A percentile compares a stretch with the other conserved stretches of the same genome.
These are phyloP conservation scores for Solanum appendiculatum DNA, from an alignment of 257 asterid genomes.

Conservation along the genomic window DNA sequence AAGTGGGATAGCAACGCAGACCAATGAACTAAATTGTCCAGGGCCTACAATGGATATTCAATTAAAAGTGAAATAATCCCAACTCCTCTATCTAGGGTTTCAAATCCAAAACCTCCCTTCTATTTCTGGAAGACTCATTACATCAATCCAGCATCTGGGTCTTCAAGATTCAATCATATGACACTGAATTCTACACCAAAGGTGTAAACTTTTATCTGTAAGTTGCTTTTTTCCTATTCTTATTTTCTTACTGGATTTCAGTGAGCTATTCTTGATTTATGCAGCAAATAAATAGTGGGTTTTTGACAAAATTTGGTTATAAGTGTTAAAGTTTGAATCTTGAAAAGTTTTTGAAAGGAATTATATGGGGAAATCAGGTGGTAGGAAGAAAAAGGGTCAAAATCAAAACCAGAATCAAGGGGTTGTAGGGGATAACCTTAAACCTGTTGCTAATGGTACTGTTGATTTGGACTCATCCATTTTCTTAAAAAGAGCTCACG, in stretches of 20 bases:
- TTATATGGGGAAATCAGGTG: constrained; percentile 86
- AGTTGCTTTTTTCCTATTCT: constrained; percentile 9
- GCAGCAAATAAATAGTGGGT: background rate
- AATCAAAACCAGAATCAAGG: constrained; percentile 23
- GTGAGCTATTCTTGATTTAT: background rate
- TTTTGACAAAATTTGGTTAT: background rate
- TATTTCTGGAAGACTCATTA: background rate
- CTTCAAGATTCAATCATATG: constrained; percentile 1
- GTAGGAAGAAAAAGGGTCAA: constrained; percentile 62
- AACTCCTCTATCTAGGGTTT: constrained; percentile 18
- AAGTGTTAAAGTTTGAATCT: constrained; percentile 17
- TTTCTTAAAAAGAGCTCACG: constrained; percentile 70
- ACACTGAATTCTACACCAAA: background rate
- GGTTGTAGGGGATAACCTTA: constrained; percentile 15
- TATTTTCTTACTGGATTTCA: background rate
- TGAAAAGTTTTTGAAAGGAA: constrained; percentile 1
- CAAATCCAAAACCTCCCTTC: constrained; percentile 2
- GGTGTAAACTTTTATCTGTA: constrained; percentile 15
- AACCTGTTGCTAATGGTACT: constrained; percentile 53
- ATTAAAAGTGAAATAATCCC: background rate
- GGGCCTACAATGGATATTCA: background rate
- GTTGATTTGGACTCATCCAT: constrained; percentile 46
- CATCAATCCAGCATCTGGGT: background rate
- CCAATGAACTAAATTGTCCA: background rate
- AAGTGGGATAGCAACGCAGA: background rate